Evolutionary conservation across 495 filamentous ascomycete genomes (phyloP).

Genomic region (Aspergillus haitiensis): DNA sequence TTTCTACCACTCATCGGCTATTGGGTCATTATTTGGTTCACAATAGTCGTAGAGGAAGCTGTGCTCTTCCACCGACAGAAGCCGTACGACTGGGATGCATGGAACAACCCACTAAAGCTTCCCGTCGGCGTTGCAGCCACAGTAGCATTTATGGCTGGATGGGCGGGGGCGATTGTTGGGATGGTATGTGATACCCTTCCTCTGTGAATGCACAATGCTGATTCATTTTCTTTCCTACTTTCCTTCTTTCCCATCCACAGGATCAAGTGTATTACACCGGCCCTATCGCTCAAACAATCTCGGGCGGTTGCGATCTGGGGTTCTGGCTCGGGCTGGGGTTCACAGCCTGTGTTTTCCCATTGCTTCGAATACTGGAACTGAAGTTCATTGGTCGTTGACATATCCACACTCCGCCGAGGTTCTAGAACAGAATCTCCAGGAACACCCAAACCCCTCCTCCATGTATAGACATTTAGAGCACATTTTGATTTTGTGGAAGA

Average conservation of each 20-base stretch:
- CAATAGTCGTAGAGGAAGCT: conserved; percentile 47
- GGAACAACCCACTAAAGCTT: conserved; percentile 43
- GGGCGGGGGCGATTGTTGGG: conserved; percentile 50
- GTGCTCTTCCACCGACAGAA: conserved; percentile 39
- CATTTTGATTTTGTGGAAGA: neutral
- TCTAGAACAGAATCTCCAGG: neutral
- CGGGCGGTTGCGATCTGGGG: conserved; percentile 42
- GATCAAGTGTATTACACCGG: conserved; percentile 52
- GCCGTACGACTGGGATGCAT: conserved; percentile 49
- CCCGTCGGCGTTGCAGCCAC: conserved; percentile 50
- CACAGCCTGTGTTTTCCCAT: conserved; percentile 44
- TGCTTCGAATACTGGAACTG: conserved; percentile 44
- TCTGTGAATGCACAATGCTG: neutral
- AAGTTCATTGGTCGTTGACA: conserved; percentile 36
- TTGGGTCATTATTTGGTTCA: conserved; percentile 50
- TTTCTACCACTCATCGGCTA: conserved; percentile 54
- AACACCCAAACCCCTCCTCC: neutral
- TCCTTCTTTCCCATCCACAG: conserved; percentile 18
- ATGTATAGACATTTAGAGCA: neutral
- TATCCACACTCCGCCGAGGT: neutral
- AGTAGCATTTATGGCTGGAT: conserved; percentile 48
- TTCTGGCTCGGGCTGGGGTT: conserved; percentile 47
- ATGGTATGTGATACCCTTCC: conserved; percentile 38
- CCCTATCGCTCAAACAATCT: conserved; percentile 39
- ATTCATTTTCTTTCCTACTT: conserved; percentile 1